Conservation (phyloP, 1,139 yeast species). For the Pneumocystis oryctolagi region DNA sequence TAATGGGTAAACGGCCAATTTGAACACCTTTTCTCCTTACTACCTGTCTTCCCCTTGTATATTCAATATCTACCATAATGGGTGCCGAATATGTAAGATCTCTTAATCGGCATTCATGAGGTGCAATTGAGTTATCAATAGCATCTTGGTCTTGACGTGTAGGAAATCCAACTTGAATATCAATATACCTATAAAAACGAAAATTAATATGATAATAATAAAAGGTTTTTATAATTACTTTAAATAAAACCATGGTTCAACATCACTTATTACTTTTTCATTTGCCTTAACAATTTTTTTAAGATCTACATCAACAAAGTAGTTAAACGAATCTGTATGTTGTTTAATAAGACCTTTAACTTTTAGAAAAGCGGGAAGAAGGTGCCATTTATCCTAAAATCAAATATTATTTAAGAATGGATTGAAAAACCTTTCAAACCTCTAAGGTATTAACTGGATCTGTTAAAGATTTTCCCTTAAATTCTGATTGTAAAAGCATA, state of each 20-base stretch:
- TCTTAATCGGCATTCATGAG: constrained; percentile 91
- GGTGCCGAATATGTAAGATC: constrained; percentile 95
- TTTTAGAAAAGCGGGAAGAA: constrained; percentile 84
- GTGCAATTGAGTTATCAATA: constrained; percentile 39
- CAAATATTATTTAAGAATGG: background rate
- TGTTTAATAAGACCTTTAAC: constrained; percentile 95
- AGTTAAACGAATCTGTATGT: constrained; percentile 91
- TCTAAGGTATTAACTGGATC: constrained; percentile 61
- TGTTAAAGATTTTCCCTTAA: constrained; percentile 70
- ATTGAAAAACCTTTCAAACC: constrained; percentile 28
- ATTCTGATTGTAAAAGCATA: constrained; percentile 44
- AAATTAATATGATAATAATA: background rate
- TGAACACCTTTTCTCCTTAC: constrained; percentile 81
- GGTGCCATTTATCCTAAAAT: constrained; percentile 70
- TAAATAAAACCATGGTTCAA: constrained; percentile 89
- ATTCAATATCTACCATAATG: constrained; percentile 89
- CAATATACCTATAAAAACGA: constrained; percentile 38
- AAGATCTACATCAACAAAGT: constrained; percentile 83
- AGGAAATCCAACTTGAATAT: constrained; percentile 61
- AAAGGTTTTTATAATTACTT: constrained; percentile 25
- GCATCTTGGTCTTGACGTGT: constrained; percentile 41
- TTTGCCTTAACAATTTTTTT: constrained; percentile 86
- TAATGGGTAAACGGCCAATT: constrained; percentile 95
- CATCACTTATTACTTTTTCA: constrained; percentile 77
- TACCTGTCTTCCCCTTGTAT: constrained; percentile 84